phyloP scores from a whole-genome alignment of 441 rosid species.

The Populus hybrid region DNA sequence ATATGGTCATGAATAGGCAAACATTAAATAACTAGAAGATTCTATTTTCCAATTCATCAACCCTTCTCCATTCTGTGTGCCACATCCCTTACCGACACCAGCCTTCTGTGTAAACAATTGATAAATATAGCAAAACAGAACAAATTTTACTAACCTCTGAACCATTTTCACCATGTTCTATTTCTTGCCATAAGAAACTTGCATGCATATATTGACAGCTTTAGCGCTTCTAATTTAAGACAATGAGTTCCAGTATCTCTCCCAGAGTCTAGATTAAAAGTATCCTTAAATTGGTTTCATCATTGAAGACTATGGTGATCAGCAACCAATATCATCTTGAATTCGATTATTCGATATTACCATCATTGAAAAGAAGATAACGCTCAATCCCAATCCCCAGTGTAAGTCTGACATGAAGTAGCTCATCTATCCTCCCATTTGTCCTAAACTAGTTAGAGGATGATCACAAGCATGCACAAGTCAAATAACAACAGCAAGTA shows the following conservation, averaged over 20 bases:
- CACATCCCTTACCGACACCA: background rate
- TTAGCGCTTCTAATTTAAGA: background rate
- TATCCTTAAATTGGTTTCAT: background rate
- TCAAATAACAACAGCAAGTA: background rate
- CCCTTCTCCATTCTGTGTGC: background rate
- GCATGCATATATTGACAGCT: background rate
- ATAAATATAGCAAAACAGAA: background rate
- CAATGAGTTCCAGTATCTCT: background rate
- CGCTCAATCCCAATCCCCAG: background rate
- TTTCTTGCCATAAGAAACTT: background rate
- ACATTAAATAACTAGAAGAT: background rate
- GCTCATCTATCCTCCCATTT: constrained; percentile 2
- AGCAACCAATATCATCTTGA: background rate
- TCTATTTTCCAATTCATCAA: background rate
- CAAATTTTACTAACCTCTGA: background rate
- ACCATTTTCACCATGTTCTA: background rate
- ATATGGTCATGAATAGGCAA: background rate
- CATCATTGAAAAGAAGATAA: background rate
- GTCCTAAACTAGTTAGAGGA: background rate
- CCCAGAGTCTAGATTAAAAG: background rate
- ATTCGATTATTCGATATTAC: background rate
- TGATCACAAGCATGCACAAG: background rate
- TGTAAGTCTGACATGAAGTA: background rate
- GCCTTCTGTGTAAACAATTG: no score
- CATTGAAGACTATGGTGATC: background rate